Evolutionary conservation across 306 rosid species (phyloP).

Genomic region (Lithocarpus polystachyus): DNA sequence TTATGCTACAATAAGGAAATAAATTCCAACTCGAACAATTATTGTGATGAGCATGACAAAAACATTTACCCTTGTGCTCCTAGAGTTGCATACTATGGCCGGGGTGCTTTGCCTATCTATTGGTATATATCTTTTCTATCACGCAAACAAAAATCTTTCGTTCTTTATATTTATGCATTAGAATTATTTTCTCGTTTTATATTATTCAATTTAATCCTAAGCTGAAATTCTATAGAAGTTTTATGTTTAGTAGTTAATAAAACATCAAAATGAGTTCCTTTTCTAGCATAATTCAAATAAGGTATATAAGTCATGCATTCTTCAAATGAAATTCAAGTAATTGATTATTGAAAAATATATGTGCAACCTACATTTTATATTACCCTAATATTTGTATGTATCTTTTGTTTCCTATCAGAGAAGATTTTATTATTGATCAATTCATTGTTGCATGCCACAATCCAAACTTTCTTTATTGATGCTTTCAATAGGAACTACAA

Average conservation of each 20-base stretch:
- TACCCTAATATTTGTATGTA: too few species aligned
- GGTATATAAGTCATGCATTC: too few species aligned
- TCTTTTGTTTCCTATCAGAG: not conserved
- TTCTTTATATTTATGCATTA: not conserved
- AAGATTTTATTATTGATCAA: not conserved
- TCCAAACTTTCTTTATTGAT: conserved; percentile 12
- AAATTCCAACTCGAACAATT: conserved; percentile 75
- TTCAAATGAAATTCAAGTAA: too few species aligned
- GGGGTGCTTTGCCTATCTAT: conserved; percentile 91
- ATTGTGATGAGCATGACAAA: conserved; percentile 81
- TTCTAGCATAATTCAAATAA: too few species aligned
- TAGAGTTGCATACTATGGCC: conserved; percentile 85
- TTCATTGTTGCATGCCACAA: not conserved
- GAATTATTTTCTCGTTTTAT: not conserved
- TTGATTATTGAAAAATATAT: too few species aligned
- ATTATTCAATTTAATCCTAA: not conserved
- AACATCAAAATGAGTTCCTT: not conserved
- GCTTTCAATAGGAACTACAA: conserved; percentile 70
- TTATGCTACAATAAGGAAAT: conserved; percentile 90
- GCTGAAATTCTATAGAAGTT: not conserved
- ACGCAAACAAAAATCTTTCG: not conserved
- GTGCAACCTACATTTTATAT: too few species aligned
- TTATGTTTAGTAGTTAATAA: not conserved
- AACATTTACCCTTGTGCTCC: conserved; percentile 78
- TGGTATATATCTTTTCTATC: conserved; percentile 45